Percentiles rank a stretch among this genome's conserved stretches.
These are phyloP conservation scores for Cyathus striatus DNA, from an alignment of 768 basidiomycete genomes.

Conservation along the genomic window DNA sequence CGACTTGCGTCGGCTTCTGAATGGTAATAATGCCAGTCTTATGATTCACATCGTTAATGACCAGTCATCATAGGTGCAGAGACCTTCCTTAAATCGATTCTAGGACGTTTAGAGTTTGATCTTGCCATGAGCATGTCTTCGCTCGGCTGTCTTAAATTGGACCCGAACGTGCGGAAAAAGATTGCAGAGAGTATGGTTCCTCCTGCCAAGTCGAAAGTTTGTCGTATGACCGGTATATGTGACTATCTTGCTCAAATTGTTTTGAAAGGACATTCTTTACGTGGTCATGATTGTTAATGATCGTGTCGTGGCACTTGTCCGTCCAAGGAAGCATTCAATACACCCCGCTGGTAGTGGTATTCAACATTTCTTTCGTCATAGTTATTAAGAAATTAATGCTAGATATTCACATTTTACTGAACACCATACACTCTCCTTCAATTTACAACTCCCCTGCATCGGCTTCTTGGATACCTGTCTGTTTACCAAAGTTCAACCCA, in stretches of 20 bases:
- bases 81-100: constrained; percentile 67
- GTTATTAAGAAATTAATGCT: constrained; percentile 2
- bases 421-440: constrained; percentile 82
- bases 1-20: constrained; percentile 72
- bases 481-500: constrained; percentile 91
- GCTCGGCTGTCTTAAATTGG: constrained; percentile 75
- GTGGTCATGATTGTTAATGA: constrained; percentile 78
- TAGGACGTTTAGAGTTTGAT: constrained; percentile 69
- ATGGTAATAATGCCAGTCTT: constrained; percentile 34
- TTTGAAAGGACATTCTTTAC: constrained; percentile 95
- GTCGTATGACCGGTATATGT: too few relatives aligned
- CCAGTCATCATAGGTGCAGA: constrained; percentile 61
- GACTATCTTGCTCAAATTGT: too few relatives aligned
- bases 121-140: constrained; percentile 80
- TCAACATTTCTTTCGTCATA: neutral
- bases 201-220: constrained; percentile 72
- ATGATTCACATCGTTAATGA: neutral
- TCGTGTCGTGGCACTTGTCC: constrained; percentile 78
- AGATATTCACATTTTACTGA: constrained; percentile 92
- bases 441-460: constrained; percentile 72
- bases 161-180: constrained; percentile 60
- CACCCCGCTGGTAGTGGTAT: constrained; percentile 88
- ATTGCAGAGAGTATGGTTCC: constrained; percentile 83
- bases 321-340: constrained; percentile 91
- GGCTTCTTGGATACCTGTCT: constrained; percentile 92